Evolutionary conservation across 345 rosid species (phyloP).

Genomic region (Xanthoceras sorbifolium): DNA sequence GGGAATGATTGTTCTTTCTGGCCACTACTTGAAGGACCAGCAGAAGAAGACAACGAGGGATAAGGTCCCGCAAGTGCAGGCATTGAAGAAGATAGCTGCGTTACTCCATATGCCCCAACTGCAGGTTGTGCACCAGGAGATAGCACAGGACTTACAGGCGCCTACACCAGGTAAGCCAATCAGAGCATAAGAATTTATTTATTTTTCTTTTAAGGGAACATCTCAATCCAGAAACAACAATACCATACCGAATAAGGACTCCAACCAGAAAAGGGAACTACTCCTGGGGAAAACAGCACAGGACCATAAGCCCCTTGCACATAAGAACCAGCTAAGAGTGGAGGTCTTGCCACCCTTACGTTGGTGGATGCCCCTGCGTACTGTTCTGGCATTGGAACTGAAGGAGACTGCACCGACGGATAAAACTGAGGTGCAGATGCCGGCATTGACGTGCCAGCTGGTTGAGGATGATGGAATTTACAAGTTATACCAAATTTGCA

Average conservation of each 20-base stretch:
- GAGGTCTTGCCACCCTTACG: slow-evolving; percentile 72
- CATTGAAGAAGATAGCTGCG: slow-evolving; percentile 71
- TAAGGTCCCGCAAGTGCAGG: slow-evolving; percentile 64
- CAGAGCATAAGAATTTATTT: slow-evolving; percentile 13
- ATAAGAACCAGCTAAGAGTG: slow-evolving; percentile 67
- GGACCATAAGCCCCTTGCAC: slow-evolving; percentile 85
- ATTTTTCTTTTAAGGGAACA: neutral
- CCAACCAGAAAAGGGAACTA: slow-evolving; percentile 81
- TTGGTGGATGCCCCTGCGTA: slow-evolving; percentile 56
- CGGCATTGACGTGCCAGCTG: slow-evolving; percentile 56
- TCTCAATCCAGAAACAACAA: slow-evolving; percentile 9
- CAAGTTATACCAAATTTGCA: slow-evolving; percentile 92
- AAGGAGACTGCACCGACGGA: slow-evolving; percentile 77
- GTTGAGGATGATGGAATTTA: slow-evolving; percentile 95
- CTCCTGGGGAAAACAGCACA: slow-evolving; percentile 67
- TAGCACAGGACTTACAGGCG: slow-evolving; percentile 75
- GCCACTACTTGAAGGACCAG: slow-evolving; percentile 52
- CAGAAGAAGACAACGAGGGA: slow-evolving; percentile 48
- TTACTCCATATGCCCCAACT: slow-evolving; percentile 70
- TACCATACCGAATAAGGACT: slow-evolving; percentile 74
- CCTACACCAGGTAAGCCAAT: slow-evolving; percentile 46
- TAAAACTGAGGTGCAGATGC: slow-evolving; percentile 73
- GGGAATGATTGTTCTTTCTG: slow-evolving; percentile 77
- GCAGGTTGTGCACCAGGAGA: slow-evolving; percentile 82
- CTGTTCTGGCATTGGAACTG: slow-evolving; percentile 67